phyloP scores from a whole-genome alignment of 73 alveolate genomes.

The Paramecium pentaurelia region DNA sequence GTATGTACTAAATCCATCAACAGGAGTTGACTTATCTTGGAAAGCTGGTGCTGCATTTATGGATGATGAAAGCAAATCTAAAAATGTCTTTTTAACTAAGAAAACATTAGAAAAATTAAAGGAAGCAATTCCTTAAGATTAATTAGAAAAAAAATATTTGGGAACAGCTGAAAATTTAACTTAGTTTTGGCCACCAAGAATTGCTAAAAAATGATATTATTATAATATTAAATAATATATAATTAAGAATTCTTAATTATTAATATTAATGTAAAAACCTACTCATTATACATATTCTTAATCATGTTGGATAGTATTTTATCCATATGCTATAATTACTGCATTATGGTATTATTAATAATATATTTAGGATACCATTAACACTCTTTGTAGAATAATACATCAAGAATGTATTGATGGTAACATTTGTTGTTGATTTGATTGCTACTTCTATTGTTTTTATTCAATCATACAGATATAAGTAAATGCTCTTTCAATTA shows the following conservation, averaged over 20 bases:
- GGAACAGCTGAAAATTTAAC: neutral
- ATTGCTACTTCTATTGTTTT: conserved; percentile 36
- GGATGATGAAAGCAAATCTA: conserved; percentile 44
- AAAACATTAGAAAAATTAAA: neutral
- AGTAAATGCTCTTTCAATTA: neutral
- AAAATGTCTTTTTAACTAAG: conserved; percentile 2
- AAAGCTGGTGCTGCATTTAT: conserved; percentile 34
- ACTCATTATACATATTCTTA: neutral
- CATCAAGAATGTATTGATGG: neutral
- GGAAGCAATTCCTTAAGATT: neutral
- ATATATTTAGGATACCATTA: conserved; percentile 4
- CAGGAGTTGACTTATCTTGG: conserved; percentile 33
- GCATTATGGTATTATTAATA: neutral
- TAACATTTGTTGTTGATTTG: conserved; percentile 7
- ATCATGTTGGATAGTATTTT: neutral
- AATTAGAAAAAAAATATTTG: conserved; percentile 18
- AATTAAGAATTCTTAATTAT: neutral
- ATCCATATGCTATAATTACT: neutral
- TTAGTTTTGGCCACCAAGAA: conserved; percentile 13
- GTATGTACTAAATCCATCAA: conserved; percentile 38
- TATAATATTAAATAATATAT: neutral
- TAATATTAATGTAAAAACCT: neutral
- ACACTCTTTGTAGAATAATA: neutral
- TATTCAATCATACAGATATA: neutral
- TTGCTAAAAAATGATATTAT: neutral